Percentiles rank a stretch among this genome's conserved stretches.
Evolutionary conservation across 345 rosid species (phyloP).

Genomic region (Geranium brycei): DNA sequence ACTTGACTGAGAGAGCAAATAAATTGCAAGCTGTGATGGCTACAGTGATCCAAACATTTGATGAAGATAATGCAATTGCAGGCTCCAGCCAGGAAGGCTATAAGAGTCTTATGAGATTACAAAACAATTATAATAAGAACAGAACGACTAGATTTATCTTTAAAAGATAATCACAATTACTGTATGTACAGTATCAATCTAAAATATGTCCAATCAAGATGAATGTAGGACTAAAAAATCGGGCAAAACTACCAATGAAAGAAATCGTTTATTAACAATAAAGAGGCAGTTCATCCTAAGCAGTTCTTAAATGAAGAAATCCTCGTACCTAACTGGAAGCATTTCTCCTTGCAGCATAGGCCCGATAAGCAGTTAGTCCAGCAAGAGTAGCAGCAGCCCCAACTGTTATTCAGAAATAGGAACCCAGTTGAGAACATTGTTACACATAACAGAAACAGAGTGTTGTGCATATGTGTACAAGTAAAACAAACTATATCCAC

Average conservation of each 20-base stretch:
- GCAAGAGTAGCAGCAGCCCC: slow-evolving; percentile 47
- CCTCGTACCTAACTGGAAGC: slow-evolving; percentile 17
- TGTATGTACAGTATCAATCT: not conserved
- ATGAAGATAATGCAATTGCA: not conserved
- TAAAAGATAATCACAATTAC: not conserved
- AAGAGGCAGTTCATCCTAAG: slow-evolving; percentile 8
- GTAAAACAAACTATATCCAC: not conserved
- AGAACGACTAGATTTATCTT: not conserved
- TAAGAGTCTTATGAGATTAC: not conserved
- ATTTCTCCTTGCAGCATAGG: slow-evolving; percentile 53
- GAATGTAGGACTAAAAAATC: not conserved
- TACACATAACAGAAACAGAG: not conserved
- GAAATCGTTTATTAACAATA: slow-evolving; percentile 4
- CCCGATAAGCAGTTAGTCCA: slow-evolving; percentile 54
- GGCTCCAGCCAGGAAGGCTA: not conserved
- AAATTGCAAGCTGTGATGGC: not conserved
- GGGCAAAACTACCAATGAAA: slow-evolving; percentile 4
- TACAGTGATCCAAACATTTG: not conserved
- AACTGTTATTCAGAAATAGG: slow-evolving; percentile 26
- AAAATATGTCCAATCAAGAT: slow-evolving; percentile 3
- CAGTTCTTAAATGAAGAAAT: not conserved
- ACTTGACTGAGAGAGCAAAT: not conserved
- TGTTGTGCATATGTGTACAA: not conserved
- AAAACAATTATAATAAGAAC: not conserved
- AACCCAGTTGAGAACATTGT: slow-evolving; percentile 6